phyloP scores from a whole-genome alignment of 2,329 filamentous ascomycete species.

The Colletotrichum filicis region DNA sequence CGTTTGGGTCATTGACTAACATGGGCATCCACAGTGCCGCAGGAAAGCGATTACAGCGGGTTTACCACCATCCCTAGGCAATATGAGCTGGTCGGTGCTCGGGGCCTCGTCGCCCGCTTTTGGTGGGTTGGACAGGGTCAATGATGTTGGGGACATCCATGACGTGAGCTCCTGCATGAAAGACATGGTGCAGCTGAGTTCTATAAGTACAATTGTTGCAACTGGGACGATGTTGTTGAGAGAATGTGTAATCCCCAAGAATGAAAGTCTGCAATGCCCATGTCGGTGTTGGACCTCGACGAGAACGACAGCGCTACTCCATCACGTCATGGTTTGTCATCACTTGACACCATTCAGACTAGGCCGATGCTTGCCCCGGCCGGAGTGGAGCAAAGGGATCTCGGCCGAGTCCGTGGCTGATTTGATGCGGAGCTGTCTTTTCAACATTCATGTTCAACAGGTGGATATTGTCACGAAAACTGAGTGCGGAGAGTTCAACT shows the following conservation, averaged over 20 bases:
- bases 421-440: no score
- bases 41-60: conserved; percentile 75
- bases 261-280: not conserved
- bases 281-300: not conserved
- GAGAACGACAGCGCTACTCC: not conserved
- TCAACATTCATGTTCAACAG: no score
- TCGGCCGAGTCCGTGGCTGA: not conserved
- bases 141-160: conserved; percentile 7
- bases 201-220: not conserved
- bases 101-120: conserved; percentile 1
- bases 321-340: conserved; percentile 12
- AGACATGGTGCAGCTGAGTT: conserved; percentile 1
- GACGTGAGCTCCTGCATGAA: conserved; percentile 19
- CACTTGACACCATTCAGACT: not conserved
- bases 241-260: not conserved
- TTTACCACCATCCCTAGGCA: conserved; percentile 64
- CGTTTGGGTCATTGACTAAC: conserved; percentile 55
- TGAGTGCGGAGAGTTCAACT: no score
- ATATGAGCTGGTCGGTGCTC: conserved; percentile 41
- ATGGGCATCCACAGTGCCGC: conserved; percentile 79
- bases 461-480: no score
- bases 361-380: not conserved
- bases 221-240: not conserved
- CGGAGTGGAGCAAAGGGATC: not conserved
- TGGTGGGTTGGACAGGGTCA: not conserved